A percentile compares a stretch with the other conserved stretches of the same genome.
phyloP scores from a whole-genome alignment of 257 asterid genomes.

The Capsicum chinense region DNA sequence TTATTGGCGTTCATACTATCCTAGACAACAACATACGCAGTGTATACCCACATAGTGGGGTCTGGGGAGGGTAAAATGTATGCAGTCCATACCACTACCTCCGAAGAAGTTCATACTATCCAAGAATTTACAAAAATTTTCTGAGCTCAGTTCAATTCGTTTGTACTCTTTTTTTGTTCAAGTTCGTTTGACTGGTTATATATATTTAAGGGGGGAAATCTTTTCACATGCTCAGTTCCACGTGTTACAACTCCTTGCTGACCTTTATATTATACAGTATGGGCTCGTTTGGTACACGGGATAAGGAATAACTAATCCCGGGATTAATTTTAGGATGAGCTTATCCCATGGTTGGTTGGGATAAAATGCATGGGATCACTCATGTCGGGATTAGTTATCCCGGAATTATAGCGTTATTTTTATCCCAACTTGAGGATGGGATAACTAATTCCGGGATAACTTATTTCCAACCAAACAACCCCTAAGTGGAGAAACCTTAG shows the following conservation, averaged over 20 bases:
- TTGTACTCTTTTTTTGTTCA: not conserved
- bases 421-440: no score
- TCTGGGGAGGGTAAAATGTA: no score
- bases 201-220: not conserved
- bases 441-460: no score
- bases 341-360: no score
- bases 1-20: not conserved
- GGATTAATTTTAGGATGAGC: no score
- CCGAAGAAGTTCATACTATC: not conserved
- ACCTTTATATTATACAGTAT: not conserved
- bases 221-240: not conserved
- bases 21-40: not conserved
- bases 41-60: no score
- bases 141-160: not conserved
- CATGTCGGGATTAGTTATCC: no score
- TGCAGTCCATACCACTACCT: no score
- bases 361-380: no score
- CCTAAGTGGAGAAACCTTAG: not conserved
- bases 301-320: no score
- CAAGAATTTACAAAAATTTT: not conserved
- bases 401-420: no score
- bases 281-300: not conserved
- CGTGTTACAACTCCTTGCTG: constrained; percentile 12
- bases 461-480: no score
- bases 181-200: not conserved